Evolutionary conservation across 2,329 filamentous ascomycete species (phyloP).

Genomic region (Teratosphaeria zuluensis): DNA sequence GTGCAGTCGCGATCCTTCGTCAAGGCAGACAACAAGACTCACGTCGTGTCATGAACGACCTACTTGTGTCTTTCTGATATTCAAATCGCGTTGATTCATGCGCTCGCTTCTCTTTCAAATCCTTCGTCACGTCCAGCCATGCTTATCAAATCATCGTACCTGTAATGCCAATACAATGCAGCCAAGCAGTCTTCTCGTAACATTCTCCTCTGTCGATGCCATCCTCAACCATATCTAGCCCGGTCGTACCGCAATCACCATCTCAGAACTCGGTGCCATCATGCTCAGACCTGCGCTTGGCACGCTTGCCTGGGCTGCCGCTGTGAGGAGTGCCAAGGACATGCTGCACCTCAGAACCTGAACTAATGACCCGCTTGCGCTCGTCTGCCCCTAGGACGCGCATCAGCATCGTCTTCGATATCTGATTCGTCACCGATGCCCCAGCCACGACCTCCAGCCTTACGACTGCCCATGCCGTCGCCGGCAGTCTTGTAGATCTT

Average conservation of each 20-base stretch:
- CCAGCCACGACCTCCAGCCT: conserved; percentile 47
- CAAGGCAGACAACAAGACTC: not conserved
- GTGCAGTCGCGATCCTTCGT: not conserved
- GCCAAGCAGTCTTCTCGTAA: not conserved
- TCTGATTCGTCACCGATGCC: conserved; percentile 41
- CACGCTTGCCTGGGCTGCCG: not conserved
- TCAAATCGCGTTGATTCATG: not conserved
- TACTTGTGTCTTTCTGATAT: not conserved
- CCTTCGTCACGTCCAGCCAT: not conserved
- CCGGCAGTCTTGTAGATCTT: conserved; percentile 27
- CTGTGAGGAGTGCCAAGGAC: not conserved
- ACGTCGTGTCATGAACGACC: not conserved
- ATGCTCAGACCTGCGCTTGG: not conserved
- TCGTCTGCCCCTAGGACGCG: conserved; percentile 14
- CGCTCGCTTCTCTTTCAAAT: no score
- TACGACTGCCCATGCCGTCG: conserved; percentile 54
- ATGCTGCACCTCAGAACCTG: not conserved
- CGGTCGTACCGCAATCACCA: not conserved
- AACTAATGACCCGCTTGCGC: conserved; percentile 10
- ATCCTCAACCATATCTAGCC: not conserved
- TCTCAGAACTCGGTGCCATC: not conserved
- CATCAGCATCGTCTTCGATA: conserved; percentile 20
- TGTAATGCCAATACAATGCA: not conserved
- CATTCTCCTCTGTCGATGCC: not conserved
- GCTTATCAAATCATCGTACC: not conserved